Evolutionary conservation across 169 alveolate species (phyloP).

Genomic region (Neospora caninum): DNA sequence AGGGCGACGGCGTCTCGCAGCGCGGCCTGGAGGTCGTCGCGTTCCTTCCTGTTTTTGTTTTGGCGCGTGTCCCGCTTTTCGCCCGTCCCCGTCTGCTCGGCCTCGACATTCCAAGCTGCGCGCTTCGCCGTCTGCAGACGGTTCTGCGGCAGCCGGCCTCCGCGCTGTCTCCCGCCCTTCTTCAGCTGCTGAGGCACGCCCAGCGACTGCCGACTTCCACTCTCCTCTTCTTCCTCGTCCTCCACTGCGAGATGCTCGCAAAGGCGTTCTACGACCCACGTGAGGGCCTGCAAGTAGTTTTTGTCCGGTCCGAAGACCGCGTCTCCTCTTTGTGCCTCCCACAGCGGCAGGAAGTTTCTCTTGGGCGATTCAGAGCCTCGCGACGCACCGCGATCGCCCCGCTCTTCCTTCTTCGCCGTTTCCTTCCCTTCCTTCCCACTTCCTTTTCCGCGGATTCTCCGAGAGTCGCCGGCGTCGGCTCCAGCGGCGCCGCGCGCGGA

Average conservation of each 20-base stretch:
- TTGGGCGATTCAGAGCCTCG: not conserved
- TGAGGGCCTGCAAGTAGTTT: not conserved
- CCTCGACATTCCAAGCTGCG: not conserved
- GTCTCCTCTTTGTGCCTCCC: not conserved
- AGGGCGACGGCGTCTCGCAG: not conserved
- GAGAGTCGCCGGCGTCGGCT: not conserved
- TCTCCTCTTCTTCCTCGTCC: not conserved
- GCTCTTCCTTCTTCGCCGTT: not conserved
- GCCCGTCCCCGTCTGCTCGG: not conserved
- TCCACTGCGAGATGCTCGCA: not conserved
- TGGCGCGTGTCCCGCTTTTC: not conserved
- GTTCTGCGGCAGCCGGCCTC: conserved; percentile 8
- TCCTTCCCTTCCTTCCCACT: not conserved
- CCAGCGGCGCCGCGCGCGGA: not conserved
- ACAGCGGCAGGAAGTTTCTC: not conserved
- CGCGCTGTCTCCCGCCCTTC: not conserved
- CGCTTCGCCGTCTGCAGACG: not conserved
- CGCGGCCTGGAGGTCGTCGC: not conserved
- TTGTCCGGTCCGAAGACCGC: not conserved
- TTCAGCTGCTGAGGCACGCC: not conserved
- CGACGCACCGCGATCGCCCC: not conserved
- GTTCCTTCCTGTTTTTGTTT: not conserved
- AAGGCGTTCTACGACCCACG: not conserved
- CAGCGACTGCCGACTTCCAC: not conserved
- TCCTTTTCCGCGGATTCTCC: not conserved